Conservation (phyloP, 305 asterid species). For the Fraxinus latifolia region DNA sequence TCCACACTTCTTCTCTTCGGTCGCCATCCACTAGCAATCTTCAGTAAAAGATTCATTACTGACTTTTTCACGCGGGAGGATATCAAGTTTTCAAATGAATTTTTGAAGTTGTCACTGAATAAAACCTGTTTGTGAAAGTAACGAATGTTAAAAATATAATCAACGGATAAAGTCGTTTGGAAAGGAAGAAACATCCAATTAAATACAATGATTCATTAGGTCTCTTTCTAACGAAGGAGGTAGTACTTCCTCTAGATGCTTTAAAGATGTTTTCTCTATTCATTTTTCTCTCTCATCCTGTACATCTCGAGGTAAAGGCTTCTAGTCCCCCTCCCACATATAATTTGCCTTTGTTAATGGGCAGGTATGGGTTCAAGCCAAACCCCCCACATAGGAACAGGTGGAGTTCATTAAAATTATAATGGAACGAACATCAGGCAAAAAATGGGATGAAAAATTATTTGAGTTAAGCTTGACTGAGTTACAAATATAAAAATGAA, state of each 20-base stretch:
- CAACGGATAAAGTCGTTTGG: neutral
- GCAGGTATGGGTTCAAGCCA: neutral
- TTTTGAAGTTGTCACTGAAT: conserved; percentile 54
- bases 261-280: neutral
- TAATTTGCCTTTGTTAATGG: neutral
- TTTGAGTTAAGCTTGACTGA: neutral
- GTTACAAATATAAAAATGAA: neutral
- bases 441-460: neutral
- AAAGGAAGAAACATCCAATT: neutral
- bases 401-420: neutral
- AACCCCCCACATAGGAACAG: neutral
- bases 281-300: neutral
- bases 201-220: neutral
- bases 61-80: conserved; percentile 33
- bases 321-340: neutral
- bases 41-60: conserved; percentile 40
- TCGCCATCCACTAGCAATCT: conserved; percentile 74
- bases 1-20: conserved; percentile 54
- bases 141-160: neutral
- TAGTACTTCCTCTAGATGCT: neutral
- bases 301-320: neutral
- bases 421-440: neutral
- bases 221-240: neutral
- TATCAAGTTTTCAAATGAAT: conserved; percentile 43
- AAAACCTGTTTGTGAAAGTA: conserved; percentile 40